Percentiles rank a stretch among this genome's conserved stretches.
Evolutionary conservation across 768 basidiomycete species (phyloP).

Genomic region (Dentipellis sp.): DNA sequence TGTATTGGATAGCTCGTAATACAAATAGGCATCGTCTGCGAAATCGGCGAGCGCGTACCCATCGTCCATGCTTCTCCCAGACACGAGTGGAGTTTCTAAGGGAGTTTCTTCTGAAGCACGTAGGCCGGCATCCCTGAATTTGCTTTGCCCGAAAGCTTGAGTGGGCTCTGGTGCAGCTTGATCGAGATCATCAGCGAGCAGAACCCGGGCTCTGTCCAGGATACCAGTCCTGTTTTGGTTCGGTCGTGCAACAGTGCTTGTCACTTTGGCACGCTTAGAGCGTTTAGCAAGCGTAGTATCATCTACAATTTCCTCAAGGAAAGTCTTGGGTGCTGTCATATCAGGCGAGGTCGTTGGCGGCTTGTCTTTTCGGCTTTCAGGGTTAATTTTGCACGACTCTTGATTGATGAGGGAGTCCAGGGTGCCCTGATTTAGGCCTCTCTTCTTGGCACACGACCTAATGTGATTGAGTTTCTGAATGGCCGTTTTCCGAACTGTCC

Average conservation of each 20-base stretch:
- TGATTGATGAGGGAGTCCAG: slow-evolving; percentile 41
- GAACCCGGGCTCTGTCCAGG: slow-evolving; percentile 13
- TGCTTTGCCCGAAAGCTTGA: slow-evolving; percentile 19
- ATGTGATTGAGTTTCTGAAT: slow-evolving; percentile 62
- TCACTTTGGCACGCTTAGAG: slow-evolving; percentile 1
- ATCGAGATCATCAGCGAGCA: slow-evolving; percentile 1
- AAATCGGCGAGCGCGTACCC: too few species aligned
- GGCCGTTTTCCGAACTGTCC: slow-evolving; percentile 62
- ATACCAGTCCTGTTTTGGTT: slow-evolving; percentile 11
- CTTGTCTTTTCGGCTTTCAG: background rate
- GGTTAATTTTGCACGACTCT: slow-evolving; percentile 25
- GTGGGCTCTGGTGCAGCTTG: slow-evolving; percentile 6
- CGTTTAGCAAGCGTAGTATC: slow-evolving; percentile 8
- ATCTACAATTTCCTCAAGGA: slow-evolving; percentile 11
- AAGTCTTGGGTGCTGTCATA: slow-evolving; percentile 1
- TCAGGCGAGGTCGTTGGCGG: background rate
- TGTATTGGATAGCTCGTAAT: too few species aligned
- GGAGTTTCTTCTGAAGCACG: background rate
- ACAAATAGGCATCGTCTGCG: too few species aligned
- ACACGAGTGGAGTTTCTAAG: too few species aligned
- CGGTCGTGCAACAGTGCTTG: slow-evolving; percentile 5
- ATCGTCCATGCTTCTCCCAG: too few species aligned
- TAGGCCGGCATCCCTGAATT: background rate
- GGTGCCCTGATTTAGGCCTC: slow-evolving; percentile 43
- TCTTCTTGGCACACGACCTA: slow-evolving; percentile 57